phyloP scores from a whole-genome alignment of 257 asterid genomes.

The Linderniella brevidens region DNA sequence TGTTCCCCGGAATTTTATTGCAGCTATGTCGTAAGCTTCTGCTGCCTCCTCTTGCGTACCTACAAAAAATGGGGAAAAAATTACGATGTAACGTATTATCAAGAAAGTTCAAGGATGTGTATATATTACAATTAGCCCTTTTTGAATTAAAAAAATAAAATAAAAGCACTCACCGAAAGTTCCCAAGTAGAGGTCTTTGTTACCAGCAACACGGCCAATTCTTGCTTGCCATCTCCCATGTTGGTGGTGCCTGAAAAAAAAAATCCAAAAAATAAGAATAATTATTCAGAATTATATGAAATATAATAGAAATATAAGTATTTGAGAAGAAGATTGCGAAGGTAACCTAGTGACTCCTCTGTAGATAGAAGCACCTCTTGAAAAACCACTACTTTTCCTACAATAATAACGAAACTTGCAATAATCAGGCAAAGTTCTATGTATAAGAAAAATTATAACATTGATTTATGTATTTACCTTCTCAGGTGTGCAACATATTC shows the following conservation, averaged over 20 bases:
- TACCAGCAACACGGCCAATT: constrained; percentile 71
- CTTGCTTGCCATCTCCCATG: constrained; percentile 80
- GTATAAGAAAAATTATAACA: background rate
- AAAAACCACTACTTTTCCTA: constrained; percentile 69
- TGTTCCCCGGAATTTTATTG: constrained; percentile 43
- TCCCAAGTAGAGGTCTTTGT: constrained; percentile 61
- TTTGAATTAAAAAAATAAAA: background rate
- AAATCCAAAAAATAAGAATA: background rate
- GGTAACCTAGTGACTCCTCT: constrained; percentile 59
- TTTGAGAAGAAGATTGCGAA: background rate
- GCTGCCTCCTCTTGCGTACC: constrained; percentile 71
- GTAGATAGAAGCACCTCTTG: constrained; percentile 66
- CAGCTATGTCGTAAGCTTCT: constrained; percentile 57
- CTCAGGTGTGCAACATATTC: constrained; percentile 80
- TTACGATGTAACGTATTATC: background rate
- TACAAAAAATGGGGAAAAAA: constrained; percentile 3
- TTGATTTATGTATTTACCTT: constrained; percentile 24
- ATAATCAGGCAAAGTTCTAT: background rate
- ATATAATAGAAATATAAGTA: background rate
- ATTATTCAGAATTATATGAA: too few species aligned
- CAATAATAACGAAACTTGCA: background rate
- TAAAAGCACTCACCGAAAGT: constrained; percentile 39
- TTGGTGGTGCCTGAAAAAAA: constrained; percentile 41
- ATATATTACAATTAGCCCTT: too few species aligned
- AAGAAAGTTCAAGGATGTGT: background rate